Base-by-base conservation (phyloP, 176 grass and related monocot genomes). In the Oryza meyeriana region DNA sequence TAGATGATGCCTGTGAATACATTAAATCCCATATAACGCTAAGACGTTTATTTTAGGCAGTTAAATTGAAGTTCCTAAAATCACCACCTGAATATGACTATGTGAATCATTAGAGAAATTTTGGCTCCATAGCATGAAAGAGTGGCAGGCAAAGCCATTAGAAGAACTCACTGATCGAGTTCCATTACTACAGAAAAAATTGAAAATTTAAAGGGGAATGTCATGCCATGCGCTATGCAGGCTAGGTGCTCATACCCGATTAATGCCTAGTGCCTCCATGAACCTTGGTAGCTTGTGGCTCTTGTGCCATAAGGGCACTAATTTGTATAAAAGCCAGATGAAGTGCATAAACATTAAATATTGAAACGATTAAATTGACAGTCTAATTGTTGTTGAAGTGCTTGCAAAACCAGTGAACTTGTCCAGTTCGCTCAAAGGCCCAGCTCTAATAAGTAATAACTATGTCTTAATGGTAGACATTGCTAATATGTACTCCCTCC, bases 301-400 rank as follows among this genome's bases (percentile, higher is more conserved):
- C 45, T n/a, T n/a, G 33, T 80, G 25, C 13, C 4, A 59, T 16
- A 75, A 50, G 25, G 31, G 10, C 34, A 69, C 33, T 32, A 84
- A 16, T 34, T 39, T 89, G 28, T 50, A 71, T 50, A 74, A 4
- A 59, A 85, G 22, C 27, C 47, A 76, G 61, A 74, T 27, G 67
- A 63, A 62, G 32, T 7, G 17, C 10, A 17, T 14, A 52, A 62
- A 45, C 45, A 48, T 33, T 12, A 69, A 45, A 58, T 74, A 45
- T 63, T 69, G 45, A 47, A 12, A 77, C 25, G 4, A 45, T 40
- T 32, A 3, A 39, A 84, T 17, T 18, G 25, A 25, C 17, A 12
- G 14, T 71, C 22, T 65, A 79, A 13, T 30, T n/a, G 25, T 31
- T 27, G 32, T 45, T 45, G 12, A 13, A 38, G 13, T 35, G 65